Conservation (phyloP, 768 basidiomycete species). For the Pilatotrama ljubarskyi region DNA sequence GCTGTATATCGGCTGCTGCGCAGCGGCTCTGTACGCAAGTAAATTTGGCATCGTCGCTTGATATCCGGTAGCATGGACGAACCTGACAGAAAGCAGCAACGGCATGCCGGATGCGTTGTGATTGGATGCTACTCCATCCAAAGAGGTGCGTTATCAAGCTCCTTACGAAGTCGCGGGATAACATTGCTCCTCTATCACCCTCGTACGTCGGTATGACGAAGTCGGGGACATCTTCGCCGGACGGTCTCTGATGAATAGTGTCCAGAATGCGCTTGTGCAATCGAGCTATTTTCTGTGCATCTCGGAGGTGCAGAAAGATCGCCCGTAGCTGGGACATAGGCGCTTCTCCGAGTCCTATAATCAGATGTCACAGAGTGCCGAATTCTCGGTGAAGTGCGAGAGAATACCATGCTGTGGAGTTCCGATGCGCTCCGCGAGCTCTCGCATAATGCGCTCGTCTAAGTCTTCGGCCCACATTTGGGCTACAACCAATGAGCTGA, state of each 20-base stretch:
- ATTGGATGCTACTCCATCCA: constrained; percentile 56
- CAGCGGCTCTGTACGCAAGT: constrained; percentile 47
- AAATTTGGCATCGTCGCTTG: background rate
- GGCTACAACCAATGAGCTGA: constrained; percentile 53
- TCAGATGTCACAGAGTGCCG: background rate
- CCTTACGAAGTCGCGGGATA: constrained; percentile 47
- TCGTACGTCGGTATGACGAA: constrained; percentile 34
- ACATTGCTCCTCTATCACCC: constrained; percentile 35
- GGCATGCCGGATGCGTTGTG: constrained; percentile 56
- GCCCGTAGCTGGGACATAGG: constrained; percentile 56
- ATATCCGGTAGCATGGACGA: constrained; percentile 21
- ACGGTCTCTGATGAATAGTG: constrained; percentile 36
- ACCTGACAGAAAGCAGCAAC: constrained; percentile 48
- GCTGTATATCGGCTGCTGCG: constrained; percentile 41
- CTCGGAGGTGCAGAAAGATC: constrained; percentile 46
- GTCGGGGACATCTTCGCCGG: constrained; percentile 37
- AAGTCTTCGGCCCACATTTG: constrained; percentile 49
- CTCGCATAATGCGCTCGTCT: constrained; percentile 28
- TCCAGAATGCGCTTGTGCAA: constrained; percentile 48
- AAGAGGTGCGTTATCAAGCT: constrained; percentile 60
- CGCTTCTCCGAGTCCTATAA: constrained; percentile 38
- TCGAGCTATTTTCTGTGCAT: constrained; percentile 36
- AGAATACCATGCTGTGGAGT: constrained; percentile 25
- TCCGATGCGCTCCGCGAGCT: constrained; percentile 22
- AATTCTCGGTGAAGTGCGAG: background rate